These are phyloP conservation scores for Tricladium varicosporioides DNA, from an alignment of 2,329 filamentous ascomycete species.

Conservation along the genomic window DNA sequence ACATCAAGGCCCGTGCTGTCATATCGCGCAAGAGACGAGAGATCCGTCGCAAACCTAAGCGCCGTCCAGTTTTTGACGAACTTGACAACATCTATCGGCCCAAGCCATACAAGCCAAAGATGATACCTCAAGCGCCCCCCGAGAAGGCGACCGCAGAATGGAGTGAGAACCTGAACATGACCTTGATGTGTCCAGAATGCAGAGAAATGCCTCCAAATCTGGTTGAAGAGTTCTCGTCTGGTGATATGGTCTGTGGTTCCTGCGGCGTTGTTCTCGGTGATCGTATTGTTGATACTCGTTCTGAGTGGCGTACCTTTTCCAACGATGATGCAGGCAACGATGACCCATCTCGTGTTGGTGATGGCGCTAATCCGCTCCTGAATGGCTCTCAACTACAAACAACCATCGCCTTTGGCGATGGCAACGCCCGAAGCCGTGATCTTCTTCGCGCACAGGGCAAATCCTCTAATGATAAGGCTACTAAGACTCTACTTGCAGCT, in stretches of 20 bases:
- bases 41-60: slow-evolving; percentile 37
- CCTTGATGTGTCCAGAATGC: slow-evolving; percentile 86
- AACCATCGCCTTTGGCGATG: slow-evolving; percentile 79
- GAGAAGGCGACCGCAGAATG: slow-evolving; percentile 27
- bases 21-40: slow-evolving; percentile 34
- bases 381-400: slow-evolving; percentile 90
- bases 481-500: slow-evolving; percentile 76
- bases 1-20: slow-evolving; percentile 28
- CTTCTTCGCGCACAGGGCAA: slow-evolving; percentile 83
- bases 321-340: slow-evolving; percentile 97
- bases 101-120: slow-evolving; percentile 44
- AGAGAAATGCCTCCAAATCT: slow-evolving; percentile 88
- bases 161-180: slow-evolving; percentile 77
- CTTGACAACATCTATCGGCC: slow-evolving; percentile 44
- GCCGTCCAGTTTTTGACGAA: slow-evolving; percentile 41
- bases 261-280: slow-evolving; percentile 90
- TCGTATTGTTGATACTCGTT: slow-evolving; percentile 90
- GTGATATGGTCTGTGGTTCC: slow-evolving; percentile 88
- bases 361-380: slow-evolving; percentile 83
- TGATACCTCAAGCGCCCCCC: slow-evolving; percentile 40
- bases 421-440: slow-evolving; percentile 67
- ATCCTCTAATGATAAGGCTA: slow-evolving; percentile 75
- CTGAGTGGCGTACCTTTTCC: slow-evolving; percentile 98
- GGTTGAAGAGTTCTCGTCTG: slow-evolving; percentile 86
- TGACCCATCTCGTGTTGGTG: slow-evolving; percentile 96